Evolutionary conservation across 225 moss, liverwort and hornwort species (phyloP), one percentile per base, ranked within the genome.

Genomic region (Ulota crispa): DNA sequence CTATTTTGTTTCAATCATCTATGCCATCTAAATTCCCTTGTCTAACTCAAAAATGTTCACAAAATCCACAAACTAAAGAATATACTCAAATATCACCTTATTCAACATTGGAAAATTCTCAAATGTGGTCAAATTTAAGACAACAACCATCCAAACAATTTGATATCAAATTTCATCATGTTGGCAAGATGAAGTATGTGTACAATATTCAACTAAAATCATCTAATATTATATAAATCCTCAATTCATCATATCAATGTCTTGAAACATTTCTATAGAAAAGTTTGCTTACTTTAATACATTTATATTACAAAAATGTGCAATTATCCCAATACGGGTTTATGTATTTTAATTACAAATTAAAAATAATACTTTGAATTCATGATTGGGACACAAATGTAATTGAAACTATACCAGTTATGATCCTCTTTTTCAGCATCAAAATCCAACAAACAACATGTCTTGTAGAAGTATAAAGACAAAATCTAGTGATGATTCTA

Each of bases 91-190:
- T 1, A 0, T 8, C 13, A 77, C 60, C 79, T 42, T 42, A 9
- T 26, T 26, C 21, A 42, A 37, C 7, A 12, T 6, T 2, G 32
- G 1, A 81, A 0, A 16, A 3, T 13, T 27, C 6, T 7, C 31
- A 81, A 24, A 56, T 42, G 21, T 36, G 5, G 21, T 27, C 5
- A 63, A 55, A 9, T 3, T 55, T 24, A 0, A 45, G 39, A 27
- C 50, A 31, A 53, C 8, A 52, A 24, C 24, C 9, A 53, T n/a
- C 14, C 31, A 65, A 20, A 73, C 37, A 81, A 52, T 81, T 81
- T 57, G 10, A 77, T 24, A 3, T 73, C 28, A 31, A 41, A 53
- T 72, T 60, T 39, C 7, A 52, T 66, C 52, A 60, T n/a, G 1
- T 1, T 2, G 30, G n/a, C 1, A 50, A 77, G 72, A 52, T 39